Evolutionary conservation across 176 grass and related monocot species (phyloP), one percentile per base, ranked within the genome.

Genomic region (Lolium multiflorum): DNA sequence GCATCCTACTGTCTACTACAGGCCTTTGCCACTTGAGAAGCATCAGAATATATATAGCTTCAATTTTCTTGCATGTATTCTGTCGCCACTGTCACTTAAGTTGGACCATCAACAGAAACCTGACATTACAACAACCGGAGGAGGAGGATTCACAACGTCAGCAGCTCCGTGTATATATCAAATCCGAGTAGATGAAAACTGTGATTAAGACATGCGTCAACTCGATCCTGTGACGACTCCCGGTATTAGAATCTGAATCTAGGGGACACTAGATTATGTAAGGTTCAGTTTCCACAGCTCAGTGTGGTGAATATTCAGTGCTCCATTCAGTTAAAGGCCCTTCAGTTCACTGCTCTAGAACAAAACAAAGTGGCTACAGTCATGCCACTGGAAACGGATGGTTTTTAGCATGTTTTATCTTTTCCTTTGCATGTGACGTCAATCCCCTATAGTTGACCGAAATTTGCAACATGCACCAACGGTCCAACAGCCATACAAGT

Each of bases 231-330:
- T 83, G 74, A 75, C 57, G 62, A 57, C 46, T 83, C 26, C 74
- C 67, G 24, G 74, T 15, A 55, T 10, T 55, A 56, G 85, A 91
- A 88, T 85, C 85, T 81, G 89, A 88, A 91, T 85, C 85, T 55
- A 70, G 76, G 69, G 38, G 17, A 43, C 85, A 88, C 74, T 6
- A 17, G 8, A 50, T 51, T 28, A 50, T 51, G 47, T 75, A 51
- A 63, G 86, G 77, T 82, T 81, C 85, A 47, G 85, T 64, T 50
- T 63, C 60, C 71, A 90, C 71, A 51, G 79, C 20, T 90, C 26
- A 5, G 43, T 15, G 69, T 15, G 28, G 56, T 44, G 68, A 88
- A 84, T 60, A 54, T 81, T 28, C 69, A 76, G 18, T 44, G 60
- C 68, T 61, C 31, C 70, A 70, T 84, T 73, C 63, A 81, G 66